A percentile compares a stretch with the other conserved stretches of the same genome.
These are phyloP conservation scores for Didymella sp. DNA, from an alignment of 2,329 filamentous ascomycete genomes.

Conservation along the genomic window DNA sequence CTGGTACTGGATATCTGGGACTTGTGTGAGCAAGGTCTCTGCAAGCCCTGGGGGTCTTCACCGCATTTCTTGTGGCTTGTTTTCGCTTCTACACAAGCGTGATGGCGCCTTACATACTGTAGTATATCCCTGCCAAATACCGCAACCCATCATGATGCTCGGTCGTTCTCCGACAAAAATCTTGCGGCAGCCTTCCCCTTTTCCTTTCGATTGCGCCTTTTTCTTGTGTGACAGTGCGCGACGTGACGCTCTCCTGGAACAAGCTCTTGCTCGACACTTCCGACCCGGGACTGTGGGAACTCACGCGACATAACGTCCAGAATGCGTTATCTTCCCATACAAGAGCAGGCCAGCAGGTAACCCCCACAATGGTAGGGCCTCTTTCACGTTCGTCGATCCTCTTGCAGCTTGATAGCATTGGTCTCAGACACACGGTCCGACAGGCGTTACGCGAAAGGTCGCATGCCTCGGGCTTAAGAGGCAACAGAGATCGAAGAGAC, in stretches of 20 bases:
- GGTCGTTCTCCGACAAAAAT: background rate
- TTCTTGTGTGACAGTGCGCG: background rate
- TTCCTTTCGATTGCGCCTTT: background rate
- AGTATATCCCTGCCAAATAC: conserved; percentile 7
- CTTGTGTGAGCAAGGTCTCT: background rate
- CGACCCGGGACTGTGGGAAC: background rate
- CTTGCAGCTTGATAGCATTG: background rate
- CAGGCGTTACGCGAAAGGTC: background rate
- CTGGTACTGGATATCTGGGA: background rate
- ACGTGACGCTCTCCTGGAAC: background rate
- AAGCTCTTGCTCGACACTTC: background rate
- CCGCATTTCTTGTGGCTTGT: background rate
- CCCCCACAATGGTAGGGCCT: background rate
- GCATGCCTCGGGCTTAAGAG: background rate
- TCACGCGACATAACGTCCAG: background rate
- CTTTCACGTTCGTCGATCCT: background rate
- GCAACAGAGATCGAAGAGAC: background rate
- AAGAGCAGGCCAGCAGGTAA: background rate
- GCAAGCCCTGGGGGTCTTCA: background rate
- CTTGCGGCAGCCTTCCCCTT: background rate
- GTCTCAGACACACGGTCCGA: too few species aligned
- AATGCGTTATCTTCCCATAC: background rate
- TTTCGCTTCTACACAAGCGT: background rate
- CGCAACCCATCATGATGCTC: background rate
- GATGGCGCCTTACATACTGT: conserved; percentile 14